phyloP scores from a whole-genome alignment of 176 grass and related monocot species.

The Rhynchospora pubera region DNA sequence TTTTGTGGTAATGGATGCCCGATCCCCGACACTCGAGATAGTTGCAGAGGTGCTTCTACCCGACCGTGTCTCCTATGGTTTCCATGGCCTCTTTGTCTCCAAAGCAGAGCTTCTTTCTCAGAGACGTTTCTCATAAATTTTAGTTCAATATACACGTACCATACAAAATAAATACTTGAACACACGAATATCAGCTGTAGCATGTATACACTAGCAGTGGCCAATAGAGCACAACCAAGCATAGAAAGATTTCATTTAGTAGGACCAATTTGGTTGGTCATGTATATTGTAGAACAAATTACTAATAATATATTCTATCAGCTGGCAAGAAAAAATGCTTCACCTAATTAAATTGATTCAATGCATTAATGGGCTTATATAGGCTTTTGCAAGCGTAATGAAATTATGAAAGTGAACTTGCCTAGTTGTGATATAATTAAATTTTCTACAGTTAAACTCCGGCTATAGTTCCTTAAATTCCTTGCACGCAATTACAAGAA shows the following conservation, averaged over 20 bases:
- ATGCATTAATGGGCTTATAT: neutral
- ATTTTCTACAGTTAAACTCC: neutral
- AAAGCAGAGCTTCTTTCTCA: conserved; percentile 57
- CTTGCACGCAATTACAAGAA: neutral
- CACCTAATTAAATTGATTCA: neutral
- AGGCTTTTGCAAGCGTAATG: neutral
- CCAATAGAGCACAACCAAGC: neutral
- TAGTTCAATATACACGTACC: neutral
- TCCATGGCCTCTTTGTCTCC: conserved; percentile 72
- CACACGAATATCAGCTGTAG: neutral
- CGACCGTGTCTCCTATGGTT: conserved; percentile 64
- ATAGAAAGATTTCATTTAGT: neutral
- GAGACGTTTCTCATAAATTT: conserved; percentile 26
- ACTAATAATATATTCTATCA: neutral
- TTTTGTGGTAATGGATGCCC: conserved; percentile 84
- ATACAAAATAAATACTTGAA: neutral
- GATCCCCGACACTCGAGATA: conserved; percentile 46
- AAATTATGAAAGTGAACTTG: neutral
- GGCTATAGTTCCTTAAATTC: neutral
- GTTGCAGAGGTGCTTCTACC: conserved; percentile 79
- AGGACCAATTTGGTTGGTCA: neutral
- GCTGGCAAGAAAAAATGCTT: neutral
- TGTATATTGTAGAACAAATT: neutral
- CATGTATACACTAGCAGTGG: neutral
- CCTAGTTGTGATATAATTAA: neutral